Evolutionary conservation across 768 basidiomycete species (phyloP), one percentile per base, ranked within the genome.

Genomic region (Suillus tomentosus): DNA sequence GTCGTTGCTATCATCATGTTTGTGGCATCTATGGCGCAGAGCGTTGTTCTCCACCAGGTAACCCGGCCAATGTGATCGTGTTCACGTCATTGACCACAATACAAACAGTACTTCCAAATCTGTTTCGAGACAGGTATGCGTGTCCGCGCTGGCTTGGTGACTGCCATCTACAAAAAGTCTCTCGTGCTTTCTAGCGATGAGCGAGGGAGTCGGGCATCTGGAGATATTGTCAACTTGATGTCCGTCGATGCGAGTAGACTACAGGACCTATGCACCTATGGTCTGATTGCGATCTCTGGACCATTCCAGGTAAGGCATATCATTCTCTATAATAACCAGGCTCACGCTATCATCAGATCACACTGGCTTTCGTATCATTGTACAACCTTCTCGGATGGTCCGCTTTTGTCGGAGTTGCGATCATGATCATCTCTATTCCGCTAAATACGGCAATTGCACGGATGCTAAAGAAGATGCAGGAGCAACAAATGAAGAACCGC

Each of bases 181-280:
- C 80, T 99, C 24, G 82, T 93, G 4, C 84, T 99, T 10, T 93
- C 92, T 2, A 95, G 90, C 69, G 91, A 94, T 64, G 95, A 94
- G 70, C 86, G 91, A 5, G 83, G 85, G 11, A 40, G 15, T 40
- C 86, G 93, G 48, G 84, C 92, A 0, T 87, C 92, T 0, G 96
- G 96, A 1, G 95, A 97, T 72, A 95, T 97, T 42, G 94, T 97
- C 66, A 98, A 97, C 72, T 77, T 96, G 39, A 95, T 96, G 90
- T 90, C 89, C 9, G 94, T 96, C 15, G 93, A 95, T 67, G 86
- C 93, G 0, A 87, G 85, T 15, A 80, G 91, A 42, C 76, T 95
- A 50, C 91, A 94, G 68, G 92, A 95, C 64, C 80, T 94, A 31
- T 92, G 90, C 72, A 86, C 88, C 0, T 94, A 91, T 72, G 94